Base-by-base conservation (phyloP, 371 early-diverging fungal genomes). In the Circinella minor region DNA sequence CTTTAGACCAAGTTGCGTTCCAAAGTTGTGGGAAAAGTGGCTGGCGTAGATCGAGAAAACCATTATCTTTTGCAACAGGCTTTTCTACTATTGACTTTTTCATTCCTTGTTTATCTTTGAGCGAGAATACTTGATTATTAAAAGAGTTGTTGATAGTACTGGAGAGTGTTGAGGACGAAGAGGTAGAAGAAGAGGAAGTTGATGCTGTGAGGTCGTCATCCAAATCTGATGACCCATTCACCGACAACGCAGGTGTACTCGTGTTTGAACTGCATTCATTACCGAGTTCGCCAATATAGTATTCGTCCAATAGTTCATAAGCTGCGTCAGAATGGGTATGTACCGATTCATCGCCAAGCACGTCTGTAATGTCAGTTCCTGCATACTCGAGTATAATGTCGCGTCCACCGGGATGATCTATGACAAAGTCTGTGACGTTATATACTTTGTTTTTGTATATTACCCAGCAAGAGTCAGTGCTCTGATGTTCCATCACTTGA, bases 11-110 rank as follows among this genome's bases (percentile, higher is more conserved):
- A 38, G 88, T 90, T 14, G 87, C 84, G 64, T 81, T 77, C 88
- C 91, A 92, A 74, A 98, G 87, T 76, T 98, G 98, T 67, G 81
- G 77, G 51, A 98, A 89, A 72, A 98, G 84, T 8, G 98, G 95
- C 71, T 92, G 86, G 70, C 77, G 77, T 54, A 94, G 79, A 79
- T 98, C 96, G 71, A 98, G 80, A 74, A 98, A 97, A 60, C 86
- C 74, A n/a, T 88, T 84, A 67, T 81, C 76, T 3, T 71, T 54
- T 17, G 48, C 63, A 55, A 1, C 49, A 34, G 63, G 38, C 59
- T 51, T 8, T 47, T 47, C 11, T 27, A 27, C 27, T 9, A 11
- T 43, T 43, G 43, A 9, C 43, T 43, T 43, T 43, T 43, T 43
- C 43, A 43, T 9, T 11, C 11, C 9, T 43, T 43, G 43, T 43